Percentiles rank a stretch among this genome's conserved stretches.
Evolutionary conservation across 2,329 filamentous ascomycete species (phyloP).

Genomic region (Calonectria hongkongensis): DNA sequence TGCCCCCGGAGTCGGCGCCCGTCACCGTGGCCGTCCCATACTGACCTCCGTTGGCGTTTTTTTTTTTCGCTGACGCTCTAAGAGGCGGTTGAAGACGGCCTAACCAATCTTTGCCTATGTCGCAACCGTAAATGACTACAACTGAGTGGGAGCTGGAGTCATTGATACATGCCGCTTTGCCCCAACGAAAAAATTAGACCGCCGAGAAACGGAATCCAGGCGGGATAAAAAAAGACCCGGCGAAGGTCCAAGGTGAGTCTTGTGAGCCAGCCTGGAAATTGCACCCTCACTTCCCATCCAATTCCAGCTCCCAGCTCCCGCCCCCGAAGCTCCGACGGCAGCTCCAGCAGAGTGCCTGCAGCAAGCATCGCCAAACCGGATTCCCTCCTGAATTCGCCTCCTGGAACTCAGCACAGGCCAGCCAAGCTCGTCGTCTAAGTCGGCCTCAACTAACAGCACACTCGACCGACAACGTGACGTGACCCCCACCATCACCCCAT

Average conservation of each 20-base stretch:
- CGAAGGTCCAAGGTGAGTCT: slow-evolving; percentile 37
- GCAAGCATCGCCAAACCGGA: slow-evolving; percentile 27
- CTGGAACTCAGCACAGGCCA: slow-evolving; percentile 30
- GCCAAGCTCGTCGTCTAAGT: not conserved
- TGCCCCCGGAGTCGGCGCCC: slow-evolving; percentile 37
- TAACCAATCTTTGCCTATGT: slow-evolving; percentile 26
- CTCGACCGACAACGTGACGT: slow-evolving; percentile 52
- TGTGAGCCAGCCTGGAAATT: slow-evolving; percentile 36
- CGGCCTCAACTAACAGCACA: slow-evolving; percentile 15
- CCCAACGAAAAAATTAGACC: slow-evolving; percentile 37
- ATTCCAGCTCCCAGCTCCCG: slow-evolving; percentile 25
- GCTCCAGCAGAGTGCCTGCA: slow-evolving; percentile 9
- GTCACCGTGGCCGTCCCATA: slow-evolving; percentile 35
- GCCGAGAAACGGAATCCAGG: slow-evolving; percentile 29
- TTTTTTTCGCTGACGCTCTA: slow-evolving; percentile 15
- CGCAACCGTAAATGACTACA: slow-evolving; percentile 14
- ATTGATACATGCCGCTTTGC: slow-evolving; percentile 24
- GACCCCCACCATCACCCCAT: slow-evolving; percentile 56
- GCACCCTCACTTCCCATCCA: slow-evolving; percentile 31
- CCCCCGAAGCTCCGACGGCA: slow-evolving; percentile 17
- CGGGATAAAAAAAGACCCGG: slow-evolving; percentile 38
- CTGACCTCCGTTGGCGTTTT: slow-evolving; percentile 29
- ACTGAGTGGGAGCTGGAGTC: slow-evolving; percentile 13
- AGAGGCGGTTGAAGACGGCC: slow-evolving; percentile 32
- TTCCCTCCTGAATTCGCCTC: slow-evolving; percentile 27